Conservation (phyloP, 176 grass and related monocot genomes). For the Eragrostis curvula region DNA sequence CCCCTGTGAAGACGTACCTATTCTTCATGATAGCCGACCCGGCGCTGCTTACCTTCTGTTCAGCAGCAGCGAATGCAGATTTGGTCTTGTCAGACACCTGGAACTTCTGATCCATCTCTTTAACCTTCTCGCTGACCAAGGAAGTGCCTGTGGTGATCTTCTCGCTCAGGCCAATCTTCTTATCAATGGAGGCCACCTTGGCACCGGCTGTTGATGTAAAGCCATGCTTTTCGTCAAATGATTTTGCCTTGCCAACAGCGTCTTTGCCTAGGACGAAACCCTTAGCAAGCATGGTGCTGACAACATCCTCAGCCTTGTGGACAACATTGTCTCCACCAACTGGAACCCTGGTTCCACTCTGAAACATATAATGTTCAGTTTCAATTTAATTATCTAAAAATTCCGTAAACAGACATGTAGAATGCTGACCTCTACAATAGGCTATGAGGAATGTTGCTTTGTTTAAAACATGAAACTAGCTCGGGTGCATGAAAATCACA, state of each 20-base stretch:
- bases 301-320: slow-evolving; percentile 92
- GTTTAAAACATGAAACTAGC: background rate
- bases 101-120: slow-evolving; percentile 84
- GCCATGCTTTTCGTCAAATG: slow-evolving; percentile 74
- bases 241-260: slow-evolving; percentile 66
- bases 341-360: slow-evolving; percentile 50
- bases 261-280: slow-evolving; percentile 90
- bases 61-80: slow-evolving; percentile 57
- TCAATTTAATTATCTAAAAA: background rate
- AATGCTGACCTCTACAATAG: background rate
- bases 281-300: slow-evolving; percentile 86
- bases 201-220: slow-evolving; percentile 80
- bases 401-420: background rate
- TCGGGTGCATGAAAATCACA: slow-evolving; percentile 5
- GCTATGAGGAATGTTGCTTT: background rate
- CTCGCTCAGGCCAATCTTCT: slow-evolving; percentile 83
- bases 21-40: slow-evolving; percentile 91
- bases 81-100: slow-evolving; percentile 90
- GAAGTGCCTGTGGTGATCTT: slow-evolving; percentile 75
- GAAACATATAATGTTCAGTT: slow-evolving; percentile 5
- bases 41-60: slow-evolving; percentile 77
- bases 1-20: slow-evolving; percentile 76
- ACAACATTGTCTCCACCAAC: slow-evolving; percentile 53
- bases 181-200: slow-evolving; percentile 77
- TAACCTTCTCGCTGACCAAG: slow-evolving; percentile 73